These are phyloP conservation scores for Papiliotrema nemorosa DNA, from an alignment of 1,284 basidiomycete genomes.

Conservation along the genomic window DNA sequence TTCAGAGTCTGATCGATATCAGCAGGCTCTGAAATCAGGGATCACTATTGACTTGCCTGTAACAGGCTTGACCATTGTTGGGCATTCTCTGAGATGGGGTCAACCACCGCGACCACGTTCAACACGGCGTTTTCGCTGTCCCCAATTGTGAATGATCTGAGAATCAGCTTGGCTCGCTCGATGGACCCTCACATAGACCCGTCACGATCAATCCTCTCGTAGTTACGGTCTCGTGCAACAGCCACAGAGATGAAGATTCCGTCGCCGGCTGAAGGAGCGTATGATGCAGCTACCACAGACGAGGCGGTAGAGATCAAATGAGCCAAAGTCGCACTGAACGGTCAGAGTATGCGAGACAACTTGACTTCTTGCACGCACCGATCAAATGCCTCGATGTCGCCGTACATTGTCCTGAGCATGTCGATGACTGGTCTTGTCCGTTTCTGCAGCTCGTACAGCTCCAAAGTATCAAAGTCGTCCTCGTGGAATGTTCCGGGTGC, in stretches of 20 bases:
- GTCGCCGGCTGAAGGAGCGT: slow-evolving; percentile 63
- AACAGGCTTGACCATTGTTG: slow-evolving; percentile 80
- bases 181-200: slow-evolving; percentile 59
- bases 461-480: slow-evolving; percentile 66
- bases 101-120: slow-evolving; percentile 70
- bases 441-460: slow-evolving; percentile 67
- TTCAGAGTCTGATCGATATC: slow-evolving; percentile 46
- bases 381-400: slow-evolving; percentile 52
- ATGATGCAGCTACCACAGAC: slow-evolving; percentile 64
- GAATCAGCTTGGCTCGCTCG: neutral
- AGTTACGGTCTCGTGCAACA: slow-evolving; percentile 55
- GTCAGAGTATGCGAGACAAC: slow-evolving; percentile 2
- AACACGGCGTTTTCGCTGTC: slow-evolving; percentile 64
- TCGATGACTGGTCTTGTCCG: slow-evolving; percentile 64
- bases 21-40: neutral
- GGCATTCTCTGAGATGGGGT: slow-evolving; percentile 78
- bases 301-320: slow-evolving; percentile 63
- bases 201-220: slow-evolving; percentile 57
- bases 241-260: slow-evolving; percentile 65
- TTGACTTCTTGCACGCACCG: slow-evolving; percentile 40
- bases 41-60: slow-evolving; percentile 54
- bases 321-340: slow-evolving; percentile 56
- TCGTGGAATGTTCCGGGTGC: slow-evolving; percentile 57
- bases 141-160: slow-evolving; percentile 67
- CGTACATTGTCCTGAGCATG: slow-evolving; percentile 59